Base-by-base conservation (phyloP, 176 grass and related monocot species). In the Neostapfia colusana region DNA sequence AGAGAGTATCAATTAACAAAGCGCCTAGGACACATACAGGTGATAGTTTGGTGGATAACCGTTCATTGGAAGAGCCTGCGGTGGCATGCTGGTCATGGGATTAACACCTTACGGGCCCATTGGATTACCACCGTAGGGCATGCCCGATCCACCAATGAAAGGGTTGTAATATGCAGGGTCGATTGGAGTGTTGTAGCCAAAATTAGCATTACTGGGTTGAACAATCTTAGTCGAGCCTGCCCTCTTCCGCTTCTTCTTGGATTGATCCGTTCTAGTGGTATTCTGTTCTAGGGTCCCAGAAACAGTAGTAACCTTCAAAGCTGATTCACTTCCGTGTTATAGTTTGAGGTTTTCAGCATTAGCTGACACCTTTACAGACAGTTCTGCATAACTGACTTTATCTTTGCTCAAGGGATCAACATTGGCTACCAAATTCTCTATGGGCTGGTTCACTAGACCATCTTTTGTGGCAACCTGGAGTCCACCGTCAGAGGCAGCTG, bases 81-180 rank as follows among this genome's bases (percentile, higher is more conserved):
- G 78, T 27, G 78, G 85, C 51, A 87, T 67, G 41, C 45, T 65
- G 10, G 42, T 72, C 0, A 77, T 73, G 66, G 77, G 5, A 71
- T 68, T 53, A 7, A 73, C 26, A 78, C 44, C 61, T 31, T 72
- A 83, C 7, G 74, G 67, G 15, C 40, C 83, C 55, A 79, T 73
- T 2, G 54, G 79, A 63, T 80, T 83, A 58, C 63, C 75, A 40
- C 51, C 24, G 31, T 79, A 86, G 9, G 79, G 26, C 75, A 86
- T 75, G 27, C 55, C n/a, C n/a, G n/a, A 60, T 26, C 63, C 83
- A 79, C 64, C 4, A 21, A 36, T 51, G 28, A 83, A 83, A 37
- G 79, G 74, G 54, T 86, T 86, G 69, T 40, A 86, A 83, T 51
- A 90, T 49, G 79, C 63, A 83, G 83, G 69, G 14, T 74, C 74